phyloP scores from a whole-genome alignment of 2,329 filamentous ascomycete species.

The Stagonosporopsis rhizophila region DNA sequence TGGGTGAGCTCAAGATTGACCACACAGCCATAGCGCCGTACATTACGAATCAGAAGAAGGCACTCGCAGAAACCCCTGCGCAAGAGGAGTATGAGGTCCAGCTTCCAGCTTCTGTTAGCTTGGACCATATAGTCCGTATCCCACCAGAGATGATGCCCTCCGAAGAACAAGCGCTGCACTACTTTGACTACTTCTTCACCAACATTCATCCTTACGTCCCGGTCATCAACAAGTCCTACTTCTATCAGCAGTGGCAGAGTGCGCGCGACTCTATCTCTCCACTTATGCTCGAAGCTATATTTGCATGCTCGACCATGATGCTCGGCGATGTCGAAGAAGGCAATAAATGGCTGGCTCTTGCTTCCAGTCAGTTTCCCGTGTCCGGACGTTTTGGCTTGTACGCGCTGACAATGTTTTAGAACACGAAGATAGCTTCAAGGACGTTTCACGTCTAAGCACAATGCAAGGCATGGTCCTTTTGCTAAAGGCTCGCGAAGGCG shows the following conservation, averaged over 20 bases:
- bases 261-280: slow-evolving; percentile 87
- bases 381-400: not conserved
- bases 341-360: slow-evolving; percentile 90
- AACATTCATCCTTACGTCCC: slow-evolving; percentile 94
- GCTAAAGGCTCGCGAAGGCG: slow-evolving; percentile 89
- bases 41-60: slow-evolving; percentile 70
- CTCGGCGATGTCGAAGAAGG: slow-evolving; percentile 84
- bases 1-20: slow-evolving; percentile 87
- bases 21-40: slow-evolving; percentile 89
- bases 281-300: slow-evolving; percentile 85
- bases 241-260: slow-evolving; percentile 90
- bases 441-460: slow-evolving; percentile 87
- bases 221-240: slow-evolving; percentile 79
- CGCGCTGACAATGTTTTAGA: slow-evolving; percentile 59
- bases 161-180: slow-evolving; percentile 79
- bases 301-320: slow-evolving; percentile 84
- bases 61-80: slow-evolving; percentile 66
- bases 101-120: slow-evolving; percentile 71
- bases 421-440: slow-evolving; percentile 92
- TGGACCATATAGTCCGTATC: slow-evolving; percentile 82
- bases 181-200: slow-evolving; percentile 88
- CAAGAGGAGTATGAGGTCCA: slow-evolving; percentile 75
- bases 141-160: slow-evolving; percentile 92
- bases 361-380: slow-evolving; percentile 70
- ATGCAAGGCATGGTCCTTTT: slow-evolving; percentile 88